Evolutionary conservation across 2,329 filamentous ascomycete species (phyloP), one percentile per base, ranked within the genome.

Genomic region (Thelonectria olida): DNA sequence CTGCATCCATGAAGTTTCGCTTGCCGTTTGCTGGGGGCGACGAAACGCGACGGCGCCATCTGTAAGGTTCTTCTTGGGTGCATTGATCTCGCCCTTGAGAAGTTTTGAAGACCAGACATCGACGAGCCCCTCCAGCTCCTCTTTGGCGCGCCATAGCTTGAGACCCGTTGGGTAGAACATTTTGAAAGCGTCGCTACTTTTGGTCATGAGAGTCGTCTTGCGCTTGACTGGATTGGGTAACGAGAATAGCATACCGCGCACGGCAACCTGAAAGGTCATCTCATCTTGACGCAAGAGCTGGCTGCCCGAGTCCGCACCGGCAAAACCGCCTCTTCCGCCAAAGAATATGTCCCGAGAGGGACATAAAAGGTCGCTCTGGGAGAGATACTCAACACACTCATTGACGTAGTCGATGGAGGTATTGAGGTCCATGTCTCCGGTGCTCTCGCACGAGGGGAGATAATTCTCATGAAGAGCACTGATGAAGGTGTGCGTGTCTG

Each of bases 381-480:
- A 98, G 0, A 99, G 82, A 25, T 89, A 87, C 58, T 96, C 92
- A 58, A 97, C 90, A 73, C 95, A 98, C n/a, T 86, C 88, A 64
- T 93, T 92, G 58, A 97, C 81, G 64, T 90, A 90, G 69, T 96
- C 92, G 27, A 94, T 84, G 1, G 93, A 90, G 0, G 85, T 88
- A 20, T 85, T 75, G 5, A 82, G 72, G 69, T 86, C 85, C 63
- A 78, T 75, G 0, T 80, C 79, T 0, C 80, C 79, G 2, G 78
- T 80, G 45, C 81, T 81, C 66, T 90, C 88, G 73, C 95, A 98
- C 0, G 96, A 98, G 1, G 93, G 82, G 1, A 90, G 84, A 68
- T 97, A 98, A 73, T 99, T 99, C 72, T 99, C 96, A 73, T 98
- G 95, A 0, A 98, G 80, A 4, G 93, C 92, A 5, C 93, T 92